A percentile compares a stretch with the other conserved stretches of the same genome.
phyloP scores from a whole-genome alignment of 495 filamentous ascomycete species.

The Neurospora sp. region DNA sequence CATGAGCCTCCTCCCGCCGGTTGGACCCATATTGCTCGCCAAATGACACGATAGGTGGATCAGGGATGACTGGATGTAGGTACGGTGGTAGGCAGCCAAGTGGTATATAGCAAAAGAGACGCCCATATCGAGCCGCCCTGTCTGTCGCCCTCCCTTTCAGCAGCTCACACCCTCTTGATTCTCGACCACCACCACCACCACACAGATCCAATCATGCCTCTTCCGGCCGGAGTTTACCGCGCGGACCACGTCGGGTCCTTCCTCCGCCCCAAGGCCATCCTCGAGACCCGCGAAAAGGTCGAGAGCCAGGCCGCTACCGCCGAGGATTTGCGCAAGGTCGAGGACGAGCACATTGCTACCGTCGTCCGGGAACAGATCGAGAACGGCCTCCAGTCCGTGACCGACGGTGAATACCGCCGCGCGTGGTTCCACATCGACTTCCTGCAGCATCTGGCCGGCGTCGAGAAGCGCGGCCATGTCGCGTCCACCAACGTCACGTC shows the following conservation, averaged over 20 bases:
- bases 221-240: slow-evolving; percentile 38
- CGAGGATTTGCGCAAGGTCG: slow-evolving; percentile 37
- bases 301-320: slow-evolving; percentile 36
- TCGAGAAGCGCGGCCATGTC: slow-evolving; percentile 33
- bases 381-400: slow-evolving; percentile 52
- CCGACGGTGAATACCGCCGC: slow-evolving; percentile 65
- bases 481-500: slow-evolving; percentile 32
- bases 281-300: slow-evolving; percentile 33
- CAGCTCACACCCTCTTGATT: neutral
- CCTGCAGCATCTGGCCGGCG: slow-evolving; percentile 31
- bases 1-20: neutral
- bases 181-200: neutral
- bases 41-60: neutral
- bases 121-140: neutral
- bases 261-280: slow-evolving; percentile 30
- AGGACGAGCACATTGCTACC: slow-evolving; percentile 56
- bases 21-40: neutral
- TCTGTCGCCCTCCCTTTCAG: neutral
- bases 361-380: slow-evolving; percentile 50
- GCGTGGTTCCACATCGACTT: slow-evolving; percentile 41
- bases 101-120: neutral
- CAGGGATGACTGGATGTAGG: neutral
- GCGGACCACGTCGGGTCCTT: slow-evolving; percentile 42
- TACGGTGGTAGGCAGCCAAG: neutral
- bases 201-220: slow-evolving; percentile 24